phyloP scores from a whole-genome alignment of 1,284 basidiomycete genomes.

The Trichosporon inkin region DNA sequence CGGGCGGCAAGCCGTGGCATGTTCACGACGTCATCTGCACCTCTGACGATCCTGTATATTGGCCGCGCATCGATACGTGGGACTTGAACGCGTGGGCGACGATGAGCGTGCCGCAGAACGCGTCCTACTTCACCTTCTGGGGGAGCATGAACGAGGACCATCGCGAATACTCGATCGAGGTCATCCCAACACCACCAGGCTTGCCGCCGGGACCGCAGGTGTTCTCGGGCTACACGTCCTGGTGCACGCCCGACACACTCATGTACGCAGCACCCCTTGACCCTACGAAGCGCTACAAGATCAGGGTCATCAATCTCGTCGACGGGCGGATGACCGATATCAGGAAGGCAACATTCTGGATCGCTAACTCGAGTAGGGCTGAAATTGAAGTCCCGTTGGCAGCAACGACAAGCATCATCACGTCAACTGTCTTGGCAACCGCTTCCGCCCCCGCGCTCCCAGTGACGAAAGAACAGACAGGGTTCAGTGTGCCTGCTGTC shows the following conservation, averaged over 20 bases:
- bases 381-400: background rate
- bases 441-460: background rate
- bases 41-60: background rate
- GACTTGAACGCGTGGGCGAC: background rate
- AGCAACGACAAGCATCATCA: background rate
- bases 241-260: conserved; percentile 4
- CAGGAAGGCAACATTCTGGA: conserved; percentile 6
- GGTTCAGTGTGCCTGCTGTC: too few species aligned
- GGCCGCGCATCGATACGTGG: background rate
- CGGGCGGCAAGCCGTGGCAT: background rate
- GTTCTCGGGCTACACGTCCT: background rate
- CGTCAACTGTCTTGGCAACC: background rate
- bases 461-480: too few species aligned
- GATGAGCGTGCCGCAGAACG: background rate
- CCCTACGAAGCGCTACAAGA: background rate
- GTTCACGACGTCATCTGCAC: background rate
- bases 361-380: background rate
- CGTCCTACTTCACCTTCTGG: conserved; percentile 5
- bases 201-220: background rate
- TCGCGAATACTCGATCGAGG: background rate
- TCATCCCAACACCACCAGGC: background rate
- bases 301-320: background rate
- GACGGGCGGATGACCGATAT: background rate
- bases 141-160: conserved; percentile 4
- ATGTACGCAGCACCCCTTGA: background rate